Evolutionary conservation across 306 rosid species (phyloP), one percentile per base, ranked within the genome.

Genomic region (Cucurbita ficifolia): DNA sequence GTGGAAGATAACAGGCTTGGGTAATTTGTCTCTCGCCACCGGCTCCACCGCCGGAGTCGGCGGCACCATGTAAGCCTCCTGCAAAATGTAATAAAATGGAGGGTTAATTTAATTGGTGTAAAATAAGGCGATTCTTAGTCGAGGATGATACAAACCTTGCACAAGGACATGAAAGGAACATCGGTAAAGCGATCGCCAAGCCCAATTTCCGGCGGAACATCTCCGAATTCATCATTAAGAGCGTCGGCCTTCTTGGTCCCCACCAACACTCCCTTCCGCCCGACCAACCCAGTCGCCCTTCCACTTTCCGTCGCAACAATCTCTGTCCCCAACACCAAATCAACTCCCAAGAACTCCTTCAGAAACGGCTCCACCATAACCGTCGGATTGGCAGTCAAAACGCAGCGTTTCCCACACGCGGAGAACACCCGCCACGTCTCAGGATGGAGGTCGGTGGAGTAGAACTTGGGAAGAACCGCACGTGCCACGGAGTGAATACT

Each of bases 111-210:
- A 24, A 29, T 29, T 29, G 3, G 33, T 29, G 33, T 29, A 29
- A 29, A 29, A 29, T 29, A 29, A 29, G 1, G 33, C 33, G 33
- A 29, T 29, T 29, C 33, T 29, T 29, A 29, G 33, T 29, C 2
- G 1, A 29, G 2, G 33, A 29, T 29, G 33, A 29, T 2, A 52
- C 73, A 5, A 17, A 80, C 97, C 96, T 90, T 90, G 90, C 96
- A 88, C 12, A 88, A 75, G 21, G 80, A 60, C 90, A 92, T 87
- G 86, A 88, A 92, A 18, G 91, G 90, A 79, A 82, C 72, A 73
- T 92, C 98, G 11, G 91, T 90, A 8, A 58, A 73, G 14, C 92
- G 76, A 86, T 92, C 96, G 10, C 98, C 98, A 51, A 90, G 96
- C 1, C 96, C 98, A 70, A 92, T 18, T 2, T 90, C 86, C 0